A percentile compares a stretch with the other conserved stretches of the same genome.
These are phyloP conservation scores for Colletotrichum zoysiae DNA, from an alignment of 2,329 filamentous ascomycete species.

Conservation along the genomic window DNA sequence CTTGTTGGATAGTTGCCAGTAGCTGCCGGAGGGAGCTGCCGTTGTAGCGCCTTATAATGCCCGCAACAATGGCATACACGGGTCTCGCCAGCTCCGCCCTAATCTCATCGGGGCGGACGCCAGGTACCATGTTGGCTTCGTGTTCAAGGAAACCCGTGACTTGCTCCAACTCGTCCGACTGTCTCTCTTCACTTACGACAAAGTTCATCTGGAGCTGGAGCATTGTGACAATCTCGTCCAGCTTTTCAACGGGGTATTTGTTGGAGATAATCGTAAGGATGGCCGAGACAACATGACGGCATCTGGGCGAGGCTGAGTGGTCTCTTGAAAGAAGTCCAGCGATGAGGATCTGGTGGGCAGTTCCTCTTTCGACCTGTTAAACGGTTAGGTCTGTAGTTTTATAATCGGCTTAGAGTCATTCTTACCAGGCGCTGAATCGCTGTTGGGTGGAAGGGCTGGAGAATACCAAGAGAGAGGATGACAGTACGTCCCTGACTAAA, in stretches of 20 bases:
- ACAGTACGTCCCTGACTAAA: constrained; percentile 38
- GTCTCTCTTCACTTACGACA: constrained; percentile 17
- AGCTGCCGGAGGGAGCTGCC: constrained; percentile 54
- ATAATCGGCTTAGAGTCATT: neutral
- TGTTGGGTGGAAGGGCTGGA: constrained; percentile 53
- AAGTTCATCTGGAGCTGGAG: constrained; percentile 44
- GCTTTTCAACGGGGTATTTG: constrained; percentile 57
- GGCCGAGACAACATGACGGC: constrained; percentile 46
- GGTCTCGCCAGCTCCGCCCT: constrained; percentile 34
- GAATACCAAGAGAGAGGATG: constrained; percentile 55
- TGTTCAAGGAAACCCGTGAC: constrained; percentile 30
- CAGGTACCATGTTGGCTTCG: constrained; percentile 27
- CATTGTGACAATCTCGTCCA: constrained; percentile 39
- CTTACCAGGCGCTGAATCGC: constrained; percentile 53
- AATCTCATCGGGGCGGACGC: constrained; percentile 10
- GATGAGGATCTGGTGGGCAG: constrained; percentile 49
- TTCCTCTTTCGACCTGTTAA: constrained; percentile 52
- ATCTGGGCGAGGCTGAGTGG: constrained; percentile 44
- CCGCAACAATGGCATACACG: constrained; percentile 53
- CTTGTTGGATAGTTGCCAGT: constrained; percentile 44
- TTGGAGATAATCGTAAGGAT: constrained; percentile 60
- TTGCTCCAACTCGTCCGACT: constrained; percentile 36
- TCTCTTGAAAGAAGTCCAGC: constrained; percentile 41
- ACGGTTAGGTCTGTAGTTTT: constrained; percentile 4
- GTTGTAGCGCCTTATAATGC: constrained; percentile 54